phyloP scores from a whole-genome alignment of 345 rosid species.

The Aurinia saxatilis region DNA sequence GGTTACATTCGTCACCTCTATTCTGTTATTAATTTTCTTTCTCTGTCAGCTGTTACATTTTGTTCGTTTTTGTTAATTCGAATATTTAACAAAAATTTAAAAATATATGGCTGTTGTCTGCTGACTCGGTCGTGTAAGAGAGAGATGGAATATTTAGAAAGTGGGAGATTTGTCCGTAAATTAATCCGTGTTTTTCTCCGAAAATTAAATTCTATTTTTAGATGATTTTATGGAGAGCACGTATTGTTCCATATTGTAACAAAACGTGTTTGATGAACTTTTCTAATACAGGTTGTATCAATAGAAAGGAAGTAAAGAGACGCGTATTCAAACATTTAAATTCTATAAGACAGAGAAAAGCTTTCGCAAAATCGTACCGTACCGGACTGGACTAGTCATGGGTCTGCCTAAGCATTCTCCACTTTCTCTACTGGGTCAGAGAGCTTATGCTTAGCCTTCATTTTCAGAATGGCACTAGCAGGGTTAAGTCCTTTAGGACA shows the following conservation, averaged over 20 bases:
- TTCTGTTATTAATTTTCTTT: conserved; percentile 5
- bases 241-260: conserved; percentile 4
- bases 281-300: not conserved
- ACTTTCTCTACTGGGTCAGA: conserved; percentile 19
- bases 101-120: conserved; percentile 8
- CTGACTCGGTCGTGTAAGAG: conserved; percentile 26
- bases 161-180: conserved; percentile 28
- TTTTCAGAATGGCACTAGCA: conserved; percentile 48
- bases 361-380: not conserved
- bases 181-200: conserved; percentile 20
- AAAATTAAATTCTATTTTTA: not conserved
- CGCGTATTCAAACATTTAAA: conserved; percentile 14
- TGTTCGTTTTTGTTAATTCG: not conserved
- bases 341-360: not conserved
- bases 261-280: conserved; percentile 14
- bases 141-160: not conserved
- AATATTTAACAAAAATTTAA: no score
- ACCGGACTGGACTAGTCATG: not conserved
- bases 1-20: not conserved
- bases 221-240: conserved; percentile 26
- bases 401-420: not conserved
- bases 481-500: conserved; percentile 67
- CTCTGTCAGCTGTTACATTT: not conserved
- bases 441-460: conserved; percentile 43
- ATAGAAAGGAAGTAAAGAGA: not conserved